Evolutionary conservation across 345 rosid genomes (phyloP).

Genomic region (Sonneratia alba): DNA sequence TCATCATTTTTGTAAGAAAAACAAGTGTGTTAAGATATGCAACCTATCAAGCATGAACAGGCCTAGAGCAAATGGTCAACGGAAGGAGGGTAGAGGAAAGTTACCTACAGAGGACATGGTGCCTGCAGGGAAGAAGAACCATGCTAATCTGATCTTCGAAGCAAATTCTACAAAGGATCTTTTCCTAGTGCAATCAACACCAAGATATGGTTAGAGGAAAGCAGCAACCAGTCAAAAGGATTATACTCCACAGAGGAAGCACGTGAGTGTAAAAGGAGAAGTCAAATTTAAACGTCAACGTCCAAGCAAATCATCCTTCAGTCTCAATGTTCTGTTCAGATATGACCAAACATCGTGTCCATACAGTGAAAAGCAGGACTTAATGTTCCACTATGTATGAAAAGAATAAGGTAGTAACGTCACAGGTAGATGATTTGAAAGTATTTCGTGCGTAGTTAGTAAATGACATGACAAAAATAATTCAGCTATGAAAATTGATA

Average conservation of each 20-base stretch:
- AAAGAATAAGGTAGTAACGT: too few species aligned
- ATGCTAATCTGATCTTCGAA: conserved; percentile 70
- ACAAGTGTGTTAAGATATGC: background rate
- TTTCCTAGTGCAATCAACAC: conserved; percentile 40
- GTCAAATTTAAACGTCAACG: too few species aligned
- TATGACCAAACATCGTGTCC: background rate
- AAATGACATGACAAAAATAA: background rate
- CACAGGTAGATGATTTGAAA: too few species aligned
- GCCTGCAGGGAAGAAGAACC: conserved; percentile 81
- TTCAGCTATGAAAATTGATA: background rate
- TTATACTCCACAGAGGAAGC: background rate
- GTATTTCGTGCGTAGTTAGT: too few species aligned
- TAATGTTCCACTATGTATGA: too few species aligned
- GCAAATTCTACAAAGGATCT: conserved; percentile 77
- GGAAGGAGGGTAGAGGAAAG: background rate
- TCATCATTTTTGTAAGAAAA: background rate
- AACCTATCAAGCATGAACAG: background rate
- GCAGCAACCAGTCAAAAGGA: background rate
- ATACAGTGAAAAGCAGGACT: too few species aligned
- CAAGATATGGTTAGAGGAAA: background rate
- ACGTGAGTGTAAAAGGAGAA: background rate
- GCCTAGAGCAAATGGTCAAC: background rate
- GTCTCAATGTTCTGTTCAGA: background rate
- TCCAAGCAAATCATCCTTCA: background rate
- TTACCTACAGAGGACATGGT: conserved; percentile 80